Percentiles rank a stretch among this genome's conserved stretches.
Evolutionary conservation across 805 yeast genomes (phyloP).

Genomic region (Torulaspora franciscae): DNA sequence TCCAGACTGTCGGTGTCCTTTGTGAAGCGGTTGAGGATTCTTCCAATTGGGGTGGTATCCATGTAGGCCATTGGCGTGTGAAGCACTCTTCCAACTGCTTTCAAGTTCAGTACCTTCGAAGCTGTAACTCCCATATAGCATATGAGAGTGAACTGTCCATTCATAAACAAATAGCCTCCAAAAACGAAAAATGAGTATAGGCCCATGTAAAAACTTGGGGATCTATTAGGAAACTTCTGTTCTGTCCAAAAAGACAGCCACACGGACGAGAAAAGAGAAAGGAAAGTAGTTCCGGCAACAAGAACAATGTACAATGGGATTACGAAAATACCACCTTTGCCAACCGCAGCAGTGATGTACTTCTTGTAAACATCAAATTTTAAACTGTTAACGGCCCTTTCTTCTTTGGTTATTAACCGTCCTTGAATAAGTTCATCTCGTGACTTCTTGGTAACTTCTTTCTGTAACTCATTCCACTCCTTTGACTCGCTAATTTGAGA

Average conservation of each 20-base stretch:
- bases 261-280: constrained; percentile 35
- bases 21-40: constrained; percentile 80
- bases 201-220: constrained; percentile 68
- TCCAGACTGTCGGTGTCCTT: constrained; percentile 84
- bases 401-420: constrained; percentile 46
- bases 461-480: constrained; percentile 19
- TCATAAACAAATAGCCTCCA: constrained; percentile 42
- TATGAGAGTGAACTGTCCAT: constrained; percentile 30
- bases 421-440: constrained; percentile 30
- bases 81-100: constrained; percentile 56
- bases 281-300: constrained; percentile 30
- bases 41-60: constrained; percentile 84
- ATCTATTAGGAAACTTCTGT: constrained; percentile 43
- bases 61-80: constrained; percentile 79
- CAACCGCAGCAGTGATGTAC: constrained; percentile 54
- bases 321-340: constrained; percentile 34
- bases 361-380: constrained; percentile 44
- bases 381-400: constrained; percentile 54
- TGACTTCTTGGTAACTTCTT: constrained; percentile 19
- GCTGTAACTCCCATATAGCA: constrained; percentile 48
- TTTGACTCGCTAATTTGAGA: constrained; percentile 9
- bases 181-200: constrained; percentile 59
- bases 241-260: constrained; percentile 85
- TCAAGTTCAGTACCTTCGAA: constrained; percentile 52
- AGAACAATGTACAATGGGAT: constrained; percentile 25